A percentile compares a stretch with the other conserved stretches of the same genome.
These are phyloP conservation scores for Thielaviopsis ethacetica DNA, from an alignment of 2,329 filamentous ascomycete species.

Conservation along the genomic window DNA sequence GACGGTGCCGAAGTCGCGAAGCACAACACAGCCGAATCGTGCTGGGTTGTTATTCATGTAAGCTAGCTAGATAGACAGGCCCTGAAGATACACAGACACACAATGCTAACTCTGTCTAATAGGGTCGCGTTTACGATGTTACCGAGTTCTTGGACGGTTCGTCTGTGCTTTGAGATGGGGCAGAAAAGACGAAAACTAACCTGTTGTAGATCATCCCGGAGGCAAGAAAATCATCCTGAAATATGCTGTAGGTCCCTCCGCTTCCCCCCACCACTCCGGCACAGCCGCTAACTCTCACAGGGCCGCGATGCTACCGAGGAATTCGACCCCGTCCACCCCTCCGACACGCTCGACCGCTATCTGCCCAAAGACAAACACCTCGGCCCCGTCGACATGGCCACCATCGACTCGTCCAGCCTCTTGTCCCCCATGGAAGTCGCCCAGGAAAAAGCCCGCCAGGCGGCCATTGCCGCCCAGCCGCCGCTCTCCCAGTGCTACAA, in stretches of 20 bases:
- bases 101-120: conserved; percentile 6
- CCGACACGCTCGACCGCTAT: conserved; percentile 75
- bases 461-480: conserved; percentile 61
- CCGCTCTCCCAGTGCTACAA: conserved; percentile 81
- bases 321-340: conserved; percentile 77
- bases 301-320: conserved; percentile 88
- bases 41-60: conserved; percentile 82
- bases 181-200: not conserved
- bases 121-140: conserved; percentile 75
- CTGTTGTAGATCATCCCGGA: conserved; percentile 58
- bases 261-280: not conserved
- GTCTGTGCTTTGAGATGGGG: not conserved
- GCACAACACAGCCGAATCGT: conserved; percentile 69
- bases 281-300: conserved; percentile 17
- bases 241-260: conserved; percentile 44
- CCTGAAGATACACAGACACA: not conserved
- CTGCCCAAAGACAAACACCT: conserved; percentile 74
- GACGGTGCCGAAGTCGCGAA: conserved; percentile 40
- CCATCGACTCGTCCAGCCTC: conserved; percentile 42
- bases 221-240: conserved; percentile 89
- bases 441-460: conserved; percentile 46
- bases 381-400: conserved; percentile 76
- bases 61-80: conserved; percentile 14
- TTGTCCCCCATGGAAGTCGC: conserved; percentile 43
- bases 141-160: conserved; percentile 69